A percentile compares a stretch with the other conserved stretches of the same genome.
Conservation (phyloP, 2,329 filamentous ascomycete genomes). For the Phaeophleospora eucalypticola region DNA sequence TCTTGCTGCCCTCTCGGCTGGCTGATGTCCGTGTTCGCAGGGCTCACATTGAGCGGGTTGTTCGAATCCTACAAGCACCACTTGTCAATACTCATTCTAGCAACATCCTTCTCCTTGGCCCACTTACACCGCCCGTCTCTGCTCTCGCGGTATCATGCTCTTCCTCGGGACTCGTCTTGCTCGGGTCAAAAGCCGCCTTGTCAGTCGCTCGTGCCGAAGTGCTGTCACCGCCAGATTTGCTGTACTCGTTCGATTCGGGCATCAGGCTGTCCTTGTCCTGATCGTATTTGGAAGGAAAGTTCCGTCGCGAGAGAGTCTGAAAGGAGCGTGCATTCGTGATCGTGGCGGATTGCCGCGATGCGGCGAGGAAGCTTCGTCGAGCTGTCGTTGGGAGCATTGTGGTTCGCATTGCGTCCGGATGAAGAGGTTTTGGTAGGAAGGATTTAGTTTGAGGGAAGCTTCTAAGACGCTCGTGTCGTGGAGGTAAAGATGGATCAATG, state of each 20-base stretch:
- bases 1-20: slow-evolving; percentile 44
- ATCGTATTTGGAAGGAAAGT: slow-evolving; percentile 39
- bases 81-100: slow-evolving; percentile 1
- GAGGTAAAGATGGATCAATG: too few relatives aligned
- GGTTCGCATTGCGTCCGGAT: neutral
- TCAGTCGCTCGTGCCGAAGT: slow-evolving; percentile 48
- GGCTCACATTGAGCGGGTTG: slow-evolving; percentile 57
- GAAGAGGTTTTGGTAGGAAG: neutral
- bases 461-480: too few relatives aligned
- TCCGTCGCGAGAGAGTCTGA: slow-evolving; percentile 21
- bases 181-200: slow-evolving; percentile 65
- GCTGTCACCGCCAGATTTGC: slow-evolving; percentile 62
- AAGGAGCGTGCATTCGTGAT: too few relatives aligned
- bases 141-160: slow-evolving; percentile 44
- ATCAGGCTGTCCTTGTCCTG: slow-evolving; percentile 57
- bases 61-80: slow-evolving; percentile 26
- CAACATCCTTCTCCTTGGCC: neutral
- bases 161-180: slow-evolving; percentile 62
- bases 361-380: slow-evolving; percentile 9
- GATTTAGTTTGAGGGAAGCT: too few relatives aligned
- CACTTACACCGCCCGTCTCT: slow-evolving; percentile 28
- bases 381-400: slow-evolving; percentile 13
- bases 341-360: too few relatives aligned
- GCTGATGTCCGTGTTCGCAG: slow-evolving; percentile 57
- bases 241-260: slow-evolving; percentile 62